Conservation (phyloP, 2,329 filamentous ascomycete species). For the Sarocladiaceae sp. region DNA sequence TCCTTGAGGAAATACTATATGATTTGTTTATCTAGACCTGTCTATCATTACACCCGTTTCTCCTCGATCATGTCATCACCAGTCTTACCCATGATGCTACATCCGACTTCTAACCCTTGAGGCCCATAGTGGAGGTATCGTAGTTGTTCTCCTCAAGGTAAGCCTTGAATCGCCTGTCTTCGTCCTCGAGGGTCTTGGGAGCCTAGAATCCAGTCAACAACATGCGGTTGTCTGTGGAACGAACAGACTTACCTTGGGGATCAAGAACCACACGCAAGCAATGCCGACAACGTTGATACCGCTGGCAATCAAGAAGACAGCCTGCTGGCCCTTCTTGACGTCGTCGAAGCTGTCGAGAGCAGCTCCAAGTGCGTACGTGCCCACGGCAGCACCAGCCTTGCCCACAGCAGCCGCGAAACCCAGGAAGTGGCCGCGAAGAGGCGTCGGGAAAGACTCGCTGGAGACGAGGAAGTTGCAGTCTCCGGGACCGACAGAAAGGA, state of each 20-base stretch:
- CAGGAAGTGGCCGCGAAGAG: constrained; percentile 41
- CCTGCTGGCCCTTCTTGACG: constrained; percentile 38
- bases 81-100: too few species aligned
- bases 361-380: constrained; percentile 43
- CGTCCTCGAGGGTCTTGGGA: constrained; percentile 16
- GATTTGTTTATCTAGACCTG: too few species aligned
- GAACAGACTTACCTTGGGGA: too few species aligned
- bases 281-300: constrained; percentile 41
- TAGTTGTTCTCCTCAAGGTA: constrained; percentile 16
- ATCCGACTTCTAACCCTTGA: constrained; percentile 12
- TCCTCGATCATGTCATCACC: too few species aligned
- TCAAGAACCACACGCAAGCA: constrained; percentile 35
- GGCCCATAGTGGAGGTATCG: constrained; percentile 15
- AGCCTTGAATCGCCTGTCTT: constrained; percentile 15
- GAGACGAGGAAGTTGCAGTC: constrained; percentile 22
- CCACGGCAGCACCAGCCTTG: constrained; percentile 45
- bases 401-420: constrained; percentile 40
- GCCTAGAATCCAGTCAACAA: too few species aligned
- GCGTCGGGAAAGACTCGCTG: constrained; percentile 43
- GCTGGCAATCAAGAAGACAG: constrained; percentile 43
- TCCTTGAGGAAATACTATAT: too few species aligned
- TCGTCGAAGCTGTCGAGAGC: constrained; percentile 39
- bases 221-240: too few species aligned
- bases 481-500: constrained; percentile 45
- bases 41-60: too few species aligned